phyloP scores from a whole-genome alignment of 2,329 filamentous ascomycete genomes.

The Colletotrichum spaethianum region DNA sequence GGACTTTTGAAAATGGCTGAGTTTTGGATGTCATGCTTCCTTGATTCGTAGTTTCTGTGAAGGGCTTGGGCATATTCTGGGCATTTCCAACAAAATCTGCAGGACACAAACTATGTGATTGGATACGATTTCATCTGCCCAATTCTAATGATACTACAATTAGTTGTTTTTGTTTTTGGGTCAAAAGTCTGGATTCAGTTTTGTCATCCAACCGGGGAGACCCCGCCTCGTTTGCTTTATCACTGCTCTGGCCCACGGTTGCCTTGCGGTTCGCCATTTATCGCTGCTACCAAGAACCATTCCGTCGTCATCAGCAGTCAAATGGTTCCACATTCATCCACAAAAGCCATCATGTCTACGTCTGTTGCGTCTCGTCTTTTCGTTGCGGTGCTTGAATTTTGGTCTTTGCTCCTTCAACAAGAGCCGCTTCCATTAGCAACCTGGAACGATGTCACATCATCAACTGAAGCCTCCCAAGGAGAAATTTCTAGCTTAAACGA shows the following conservation, averaged over 20 bases:
- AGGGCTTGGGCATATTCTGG: neutral
- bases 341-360: no score
- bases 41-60: neutral
- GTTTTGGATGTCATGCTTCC: neutral
- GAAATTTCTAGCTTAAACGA: neutral
- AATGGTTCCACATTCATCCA: neutral
- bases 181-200: no score
- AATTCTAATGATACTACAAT: no score
- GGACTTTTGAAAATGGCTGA: neutral
- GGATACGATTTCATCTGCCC: no score
- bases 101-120: no score
- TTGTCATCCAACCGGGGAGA: no score
- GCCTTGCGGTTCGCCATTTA: no score
- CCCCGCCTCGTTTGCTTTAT: no score
- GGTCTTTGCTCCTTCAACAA: neutral
- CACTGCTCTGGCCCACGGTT: no score
- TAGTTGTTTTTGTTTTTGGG: no score
- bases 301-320: neutral
- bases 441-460: neutral
- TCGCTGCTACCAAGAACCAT: no score
- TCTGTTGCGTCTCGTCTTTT: neutral
- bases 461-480: neutral
- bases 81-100: no score
- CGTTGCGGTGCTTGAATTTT: neutral
- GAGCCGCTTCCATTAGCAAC: neutral